Conservation (phyloP, 2,329 filamentous ascomycete genomes). For the Thermochaetoides dissita region DNA sequence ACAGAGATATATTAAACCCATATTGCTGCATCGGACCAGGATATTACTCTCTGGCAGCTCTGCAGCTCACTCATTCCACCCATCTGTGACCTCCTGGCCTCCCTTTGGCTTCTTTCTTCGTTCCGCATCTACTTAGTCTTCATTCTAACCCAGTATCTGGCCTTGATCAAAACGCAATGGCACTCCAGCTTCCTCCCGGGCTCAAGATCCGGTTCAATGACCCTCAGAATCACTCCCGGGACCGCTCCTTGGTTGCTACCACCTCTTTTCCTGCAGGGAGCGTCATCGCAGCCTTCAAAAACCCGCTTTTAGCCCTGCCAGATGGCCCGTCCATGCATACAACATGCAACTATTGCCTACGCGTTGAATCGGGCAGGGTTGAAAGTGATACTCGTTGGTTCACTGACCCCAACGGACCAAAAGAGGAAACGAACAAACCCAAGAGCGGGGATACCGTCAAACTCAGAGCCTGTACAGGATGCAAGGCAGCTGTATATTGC, state of each 20-base stretch:
- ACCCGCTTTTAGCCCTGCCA: constrained; percentile 34
- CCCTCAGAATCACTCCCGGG: not conserved
- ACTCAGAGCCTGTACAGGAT: constrained; percentile 35
- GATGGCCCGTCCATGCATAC: constrained; percentile 25
- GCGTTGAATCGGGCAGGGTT: not conserved
- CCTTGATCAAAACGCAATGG: constrained; percentile 2
- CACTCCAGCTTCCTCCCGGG: constrained; percentile 5
- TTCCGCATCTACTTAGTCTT: too few relatives aligned
- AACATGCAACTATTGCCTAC: constrained; percentile 38
- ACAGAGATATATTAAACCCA: too few relatives aligned
- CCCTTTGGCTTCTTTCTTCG: too few relatives aligned
- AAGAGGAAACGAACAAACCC: too few relatives aligned
- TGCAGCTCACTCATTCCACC: too few relatives aligned
- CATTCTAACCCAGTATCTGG: too few relatives aligned
- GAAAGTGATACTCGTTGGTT: too few relatives aligned
- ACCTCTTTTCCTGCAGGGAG: constrained; percentile 30
- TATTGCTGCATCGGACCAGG: too few relatives aligned
- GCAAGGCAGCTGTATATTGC: constrained; percentile 42
- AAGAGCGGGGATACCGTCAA: not conserved
- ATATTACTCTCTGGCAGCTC: too few relatives aligned
- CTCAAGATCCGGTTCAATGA: constrained; percentile 4
- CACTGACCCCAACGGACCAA: too few relatives aligned
- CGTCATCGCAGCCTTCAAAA: constrained; percentile 30
- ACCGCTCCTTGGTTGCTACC: constrained; percentile 31
- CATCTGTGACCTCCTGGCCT: too few relatives aligned